Percentiles rank a stretch among this genome's conserved stretches.
Evolutionary conservation across 805 yeast genomes (phyloP).

Genomic region (Lipomyces spencermartinsiae): DNA sequence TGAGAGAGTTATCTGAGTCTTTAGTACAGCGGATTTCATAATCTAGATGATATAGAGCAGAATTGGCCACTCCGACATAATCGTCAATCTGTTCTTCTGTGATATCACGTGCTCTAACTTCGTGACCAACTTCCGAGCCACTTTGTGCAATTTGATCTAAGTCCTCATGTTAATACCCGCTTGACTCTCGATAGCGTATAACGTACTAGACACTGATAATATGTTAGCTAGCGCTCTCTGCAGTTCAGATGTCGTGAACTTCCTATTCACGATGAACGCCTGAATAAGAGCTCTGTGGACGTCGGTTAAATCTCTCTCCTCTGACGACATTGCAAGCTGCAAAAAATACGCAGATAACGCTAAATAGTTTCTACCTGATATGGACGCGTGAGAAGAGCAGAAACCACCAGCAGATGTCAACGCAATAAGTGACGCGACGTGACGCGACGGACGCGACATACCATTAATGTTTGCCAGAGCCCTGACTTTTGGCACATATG

Average conservation of each 20-base stretch:
- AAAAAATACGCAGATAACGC: background rate
- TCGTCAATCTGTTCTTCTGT: conserved; percentile 28
- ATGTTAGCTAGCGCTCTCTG: conserved; percentile 22
- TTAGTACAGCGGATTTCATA: conserved; percentile 29
- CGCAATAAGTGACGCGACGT: background rate
- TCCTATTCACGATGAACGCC: conserved; percentile 26
- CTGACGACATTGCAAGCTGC: background rate
- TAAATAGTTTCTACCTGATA: background rate
- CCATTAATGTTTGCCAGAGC: background rate
- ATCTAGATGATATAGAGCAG: conserved; percentile 26
- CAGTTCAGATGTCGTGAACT: conserved; percentile 13
- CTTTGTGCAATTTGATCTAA: background rate
- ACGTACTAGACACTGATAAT: conserved; percentile 26
- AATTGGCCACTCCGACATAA: conserved; percentile 19
- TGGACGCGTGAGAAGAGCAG: background rate
- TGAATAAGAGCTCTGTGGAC: conserved; percentile 32
- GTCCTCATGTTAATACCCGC: background rate
- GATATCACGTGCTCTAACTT: conserved; percentile 13
- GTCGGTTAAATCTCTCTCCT: conserved; percentile 14
- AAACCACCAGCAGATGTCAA: background rate
- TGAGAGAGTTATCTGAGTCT: conserved; percentile 8
- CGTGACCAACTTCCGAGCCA: conserved; percentile 5
- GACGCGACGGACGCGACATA: background rate
- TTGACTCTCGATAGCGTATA: background rate
- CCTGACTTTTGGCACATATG: background rate